A percentile compares a stretch with the other conserved stretches of the same genome.
Evolutionary conservation across 1,139 yeast genomes (phyloP).

Genomic region (Diutina rugosa): DNA sequence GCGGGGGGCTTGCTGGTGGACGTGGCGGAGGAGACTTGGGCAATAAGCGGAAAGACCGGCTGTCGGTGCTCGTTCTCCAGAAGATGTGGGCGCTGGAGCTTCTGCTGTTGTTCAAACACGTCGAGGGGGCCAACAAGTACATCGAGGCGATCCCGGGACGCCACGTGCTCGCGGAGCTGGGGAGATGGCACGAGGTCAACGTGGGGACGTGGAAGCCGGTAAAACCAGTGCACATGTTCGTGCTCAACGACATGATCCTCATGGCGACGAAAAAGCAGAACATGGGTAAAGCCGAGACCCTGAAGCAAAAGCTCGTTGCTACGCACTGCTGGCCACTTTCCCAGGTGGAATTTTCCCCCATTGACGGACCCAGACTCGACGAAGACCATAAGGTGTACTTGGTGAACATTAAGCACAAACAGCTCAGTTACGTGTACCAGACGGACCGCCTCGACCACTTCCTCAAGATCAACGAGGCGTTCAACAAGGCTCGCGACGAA

Average conservation of each 20-base stretch:
- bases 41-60: conserved; percentile 34
- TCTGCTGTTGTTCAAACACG: conserved; percentile 61
- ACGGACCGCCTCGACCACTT: conserved; percentile 53
- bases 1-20: background rate
- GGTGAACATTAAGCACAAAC: conserved; percentile 33
- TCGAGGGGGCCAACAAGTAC: conserved; percentile 81
- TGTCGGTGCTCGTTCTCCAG: conserved; percentile 61
- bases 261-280: conserved; percentile 54
- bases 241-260: conserved; percentile 66
- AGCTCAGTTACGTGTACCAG: conserved; percentile 47
- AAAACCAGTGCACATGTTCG: conserved; percentile 62
- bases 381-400: conserved; percentile 21
- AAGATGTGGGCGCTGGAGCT: conserved; percentile 74
- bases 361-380: conserved; percentile 10
- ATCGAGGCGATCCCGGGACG: conserved; percentile 71
- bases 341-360: conserved; percentile 43
- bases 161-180: conserved; percentile 69
- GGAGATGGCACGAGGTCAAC: conserved; percentile 80
- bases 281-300: conserved; percentile 12
- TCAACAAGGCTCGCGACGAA: conserved; percentile 55
- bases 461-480: conserved; percentile 42
- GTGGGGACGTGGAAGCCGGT: conserved; percentile 78
- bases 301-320: conserved; percentile 38
- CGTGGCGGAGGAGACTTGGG: background rate
- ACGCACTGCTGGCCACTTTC: conserved; percentile 70